Base-by-base conservation (phyloP, 495 filamentous ascomycete genomes). In the Penicillium ochrochloron region DNA sequence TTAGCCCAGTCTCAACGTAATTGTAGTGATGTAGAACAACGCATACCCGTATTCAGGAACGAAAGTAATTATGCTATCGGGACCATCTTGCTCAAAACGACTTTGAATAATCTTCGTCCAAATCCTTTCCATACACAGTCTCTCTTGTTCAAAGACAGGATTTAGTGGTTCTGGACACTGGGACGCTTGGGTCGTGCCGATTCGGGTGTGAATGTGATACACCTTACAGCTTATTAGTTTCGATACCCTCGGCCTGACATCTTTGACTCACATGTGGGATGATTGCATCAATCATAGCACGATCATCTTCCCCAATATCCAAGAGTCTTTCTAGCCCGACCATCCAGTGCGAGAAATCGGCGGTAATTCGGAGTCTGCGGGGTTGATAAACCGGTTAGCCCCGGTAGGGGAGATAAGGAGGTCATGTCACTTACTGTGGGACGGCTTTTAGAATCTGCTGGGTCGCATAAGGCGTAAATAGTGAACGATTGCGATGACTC, bases 11-110 rank as follows among this genome's bases (percentile, higher is more conserved):
- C 37, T 19, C 23, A 3, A 4, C 7, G 1, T 7, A 11, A 23
- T 33, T 12, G 1, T 14, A 17, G 15, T n/a, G 15, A 41, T 4
- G 34, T 2, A 17, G 60, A 2, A 39, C n/a, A 61, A 17, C 6
- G 63, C 60, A 44, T 33, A 75, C 70, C 73, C 73, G 53, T 75
- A 75, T 65, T 75, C 73, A 14, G 73, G 73, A 8, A 75, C 73
- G 37, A 69, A 73, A 5, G 65, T 69, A 17, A 75, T 65, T 2
- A 29, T 61, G 2, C 46, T 21, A n/a, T 68, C 29, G 1, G 67
- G 17, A n/a, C 66, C 27, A 56, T 67, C 48, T 59, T 9, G 57
- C 56, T 58, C 25, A 34, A 64, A 48, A 11, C 42, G 59, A n/a
- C 27, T 29, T 39, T 67, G 53, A 17, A 75, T 57, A 33, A 73